Percentiles rank a stretch among this genome's conserved stretches.
Evolutionary conservation across 495 filamentous ascomycete genomes (phyloP).

Genomic region (Lophiostoma macrostomum): DNA sequence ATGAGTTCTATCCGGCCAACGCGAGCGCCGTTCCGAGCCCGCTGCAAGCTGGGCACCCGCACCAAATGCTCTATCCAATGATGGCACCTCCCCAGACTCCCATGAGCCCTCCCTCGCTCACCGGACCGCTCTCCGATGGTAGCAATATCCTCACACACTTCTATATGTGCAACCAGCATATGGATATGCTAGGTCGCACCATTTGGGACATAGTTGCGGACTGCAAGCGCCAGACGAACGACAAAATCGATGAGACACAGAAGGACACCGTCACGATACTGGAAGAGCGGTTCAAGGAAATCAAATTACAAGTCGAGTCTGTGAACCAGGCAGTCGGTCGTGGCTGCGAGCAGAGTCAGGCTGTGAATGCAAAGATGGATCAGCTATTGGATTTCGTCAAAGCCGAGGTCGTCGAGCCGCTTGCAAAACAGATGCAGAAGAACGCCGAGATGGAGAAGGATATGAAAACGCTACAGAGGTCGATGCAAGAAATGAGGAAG

Average conservation of each 20-base stretch:
- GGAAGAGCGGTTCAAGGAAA: conserved; percentile 18
- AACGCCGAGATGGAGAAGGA: conserved; percentile 8
- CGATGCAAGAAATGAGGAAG: conserved; percentile 16
- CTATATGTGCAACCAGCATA: conserved; percentile 30
- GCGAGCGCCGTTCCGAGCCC: conserved; percentile 34
- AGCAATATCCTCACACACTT: conserved; percentile 31
- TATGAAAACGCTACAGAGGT: conserved; percentile 19
- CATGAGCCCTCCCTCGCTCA: neutral
- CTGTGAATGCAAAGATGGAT: conserved; percentile 17
- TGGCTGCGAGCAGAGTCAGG: conserved; percentile 2
- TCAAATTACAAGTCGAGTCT: conserved; percentile 18
- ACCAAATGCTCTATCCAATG: neutral
- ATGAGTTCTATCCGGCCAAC: conserved; percentile 16
- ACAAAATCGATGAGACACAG: conserved; percentile 7
- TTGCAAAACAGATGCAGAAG: conserved; percentile 6
- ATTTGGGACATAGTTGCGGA: conserved; percentile 4
- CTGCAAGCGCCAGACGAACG: neutral
- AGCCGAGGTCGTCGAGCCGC: conserved; percentile 10
- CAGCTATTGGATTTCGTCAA: conserved; percentile 22
- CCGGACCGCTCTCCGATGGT: conserved; percentile 9
- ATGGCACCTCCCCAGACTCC: neutral
- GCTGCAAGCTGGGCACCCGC: conserved; percentile 13
- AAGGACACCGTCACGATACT: conserved; percentile 10
- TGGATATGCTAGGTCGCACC: conserved; percentile 22
- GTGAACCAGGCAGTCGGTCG: conserved; percentile 11